Evolutionary conservation across 441 rosid species (phyloP).

Genomic region (Adansonia rubrostipa): DNA sequence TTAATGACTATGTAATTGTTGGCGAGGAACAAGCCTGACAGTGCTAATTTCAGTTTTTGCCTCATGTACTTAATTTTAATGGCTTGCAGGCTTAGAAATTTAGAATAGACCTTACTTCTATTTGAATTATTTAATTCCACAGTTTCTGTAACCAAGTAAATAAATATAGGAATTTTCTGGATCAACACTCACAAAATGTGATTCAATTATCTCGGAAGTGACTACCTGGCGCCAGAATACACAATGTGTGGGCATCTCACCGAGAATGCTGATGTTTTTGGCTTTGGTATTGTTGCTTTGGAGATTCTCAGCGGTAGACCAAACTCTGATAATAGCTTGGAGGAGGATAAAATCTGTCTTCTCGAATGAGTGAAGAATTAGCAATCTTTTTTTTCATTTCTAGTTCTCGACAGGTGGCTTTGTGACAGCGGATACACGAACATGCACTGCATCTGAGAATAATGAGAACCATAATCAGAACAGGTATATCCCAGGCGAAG

Average conservation of each 20-base stretch:
- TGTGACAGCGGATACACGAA: neutral
- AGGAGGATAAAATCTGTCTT: too few species aligned
- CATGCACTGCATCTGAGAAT: neutral
- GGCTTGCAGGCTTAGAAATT: neutral
- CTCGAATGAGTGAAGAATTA: too few species aligned
- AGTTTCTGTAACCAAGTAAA: neutral
- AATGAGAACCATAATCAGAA: neutral
- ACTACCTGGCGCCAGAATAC: constrained; percentile 81
- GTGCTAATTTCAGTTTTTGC: neutral
- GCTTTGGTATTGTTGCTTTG: constrained; percentile 44
- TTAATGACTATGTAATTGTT: neutral
- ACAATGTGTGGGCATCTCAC: constrained; percentile 82
- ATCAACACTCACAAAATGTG: neutral
- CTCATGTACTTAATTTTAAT: neutral
- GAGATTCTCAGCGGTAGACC: too few species aligned
- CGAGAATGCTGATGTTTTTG: constrained; percentile 81
- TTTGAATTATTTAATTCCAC: neutral
- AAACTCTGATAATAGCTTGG: too few species aligned
- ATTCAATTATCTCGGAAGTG: constrained; percentile 40
- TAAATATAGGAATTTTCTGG: neutral
- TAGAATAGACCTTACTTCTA: neutral
- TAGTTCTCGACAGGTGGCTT: neutral
- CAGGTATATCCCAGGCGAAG: neutral
- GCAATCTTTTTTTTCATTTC: too few species aligned
- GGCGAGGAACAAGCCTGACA: neutral